A percentile compares a stretch with the other conserved stretches of the same genome.
Conservation (phyloP, 139 green algal species). For the Chlamydomonas sphaeroides region DNA sequence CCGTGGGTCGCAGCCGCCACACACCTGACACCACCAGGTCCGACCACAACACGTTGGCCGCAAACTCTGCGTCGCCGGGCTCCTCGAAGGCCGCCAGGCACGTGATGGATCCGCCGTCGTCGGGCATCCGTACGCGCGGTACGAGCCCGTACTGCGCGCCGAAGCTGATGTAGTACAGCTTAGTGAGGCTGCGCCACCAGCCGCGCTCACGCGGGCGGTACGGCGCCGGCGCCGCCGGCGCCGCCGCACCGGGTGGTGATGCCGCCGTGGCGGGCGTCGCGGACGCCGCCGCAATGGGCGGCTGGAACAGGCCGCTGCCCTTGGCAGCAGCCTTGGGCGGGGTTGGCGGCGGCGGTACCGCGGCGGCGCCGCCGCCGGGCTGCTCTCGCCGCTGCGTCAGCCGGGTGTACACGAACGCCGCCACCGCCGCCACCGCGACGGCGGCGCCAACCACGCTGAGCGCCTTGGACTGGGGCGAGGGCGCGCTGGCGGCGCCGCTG, state of each 20-base stretch:
- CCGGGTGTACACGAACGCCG: neutral
- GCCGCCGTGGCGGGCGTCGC: no score
- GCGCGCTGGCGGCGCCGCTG: no score
- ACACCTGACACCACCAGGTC: neutral
- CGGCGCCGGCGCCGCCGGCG: no score
- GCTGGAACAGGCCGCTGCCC: no score
- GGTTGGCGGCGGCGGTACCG: no score
- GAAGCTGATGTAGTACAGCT: constrained; percentile 56
- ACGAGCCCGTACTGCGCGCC: constrained; percentile 48
- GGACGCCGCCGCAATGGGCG: no score
- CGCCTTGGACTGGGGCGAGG: neutral
- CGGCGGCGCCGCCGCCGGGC: neutral
- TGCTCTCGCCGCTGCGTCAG: neutral
- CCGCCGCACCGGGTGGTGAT: no score
- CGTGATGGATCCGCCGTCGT: neutral
- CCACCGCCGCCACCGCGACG: neutral
- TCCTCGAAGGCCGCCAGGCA: constrained; percentile 45
- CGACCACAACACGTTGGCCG: constrained; percentile 32
- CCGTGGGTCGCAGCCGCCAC: no score
- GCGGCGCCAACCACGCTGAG: neutral
- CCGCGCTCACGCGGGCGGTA: neutral
- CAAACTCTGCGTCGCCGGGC: constrained; percentile 46
- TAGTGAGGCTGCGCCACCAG: constrained; percentile 40
- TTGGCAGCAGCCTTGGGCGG: no score
- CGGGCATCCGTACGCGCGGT: constrained; percentile 19